These are phyloP conservation scores for Exophiala sp. DNA, from an alignment of 2,329 filamentous ascomycete genomes.

Conservation along the genomic window DNA sequence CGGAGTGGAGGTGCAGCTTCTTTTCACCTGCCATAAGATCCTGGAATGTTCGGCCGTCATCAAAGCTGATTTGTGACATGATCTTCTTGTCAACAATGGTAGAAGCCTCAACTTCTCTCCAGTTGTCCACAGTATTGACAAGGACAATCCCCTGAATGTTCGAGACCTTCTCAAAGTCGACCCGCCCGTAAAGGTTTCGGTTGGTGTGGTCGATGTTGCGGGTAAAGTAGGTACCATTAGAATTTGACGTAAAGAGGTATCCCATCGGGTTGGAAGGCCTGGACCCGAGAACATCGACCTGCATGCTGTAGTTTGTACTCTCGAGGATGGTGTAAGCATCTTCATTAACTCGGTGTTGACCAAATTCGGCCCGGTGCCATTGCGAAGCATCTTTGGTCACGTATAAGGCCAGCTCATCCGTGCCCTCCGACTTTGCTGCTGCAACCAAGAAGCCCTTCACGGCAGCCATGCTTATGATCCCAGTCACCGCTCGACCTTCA, in stretches of 20 bases:
- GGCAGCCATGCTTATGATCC: constrained; percentile 72
- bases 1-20: constrained; percentile 79
- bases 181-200: constrained; percentile 64
- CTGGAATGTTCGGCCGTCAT: constrained; percentile 85
- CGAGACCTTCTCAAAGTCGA: constrained; percentile 92
- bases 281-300: constrained; percentile 82
- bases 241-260: constrained; percentile 89
- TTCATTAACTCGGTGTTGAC: constrained; percentile 76
- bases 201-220: constrained; percentile 90
- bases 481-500: constrained; percentile 65
- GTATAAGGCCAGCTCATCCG: constrained; percentile 86
- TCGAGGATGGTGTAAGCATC: constrained; percentile 87
- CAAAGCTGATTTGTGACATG: constrained; percentile 80
- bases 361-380: constrained; percentile 91
- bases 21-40: constrained; percentile 61
- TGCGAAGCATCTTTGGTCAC: constrained; percentile 74
- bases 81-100: constrained; percentile 57
- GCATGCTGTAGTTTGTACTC: constrained; percentile 95
- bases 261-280: constrained; percentile 66
- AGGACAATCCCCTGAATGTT: constrained; percentile 89
- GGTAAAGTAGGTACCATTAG: constrained; percentile 92
- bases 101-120: constrained; percentile 60
- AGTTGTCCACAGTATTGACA: constrained; percentile 85
- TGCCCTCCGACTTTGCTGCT: constrained; percentile 70
- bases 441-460: constrained; percentile 84